These are phyloP conservation scores for Cyberlindnera xylosilytica DNA, from an alignment of 805 yeast species.

Conservation along the genomic window DNA sequence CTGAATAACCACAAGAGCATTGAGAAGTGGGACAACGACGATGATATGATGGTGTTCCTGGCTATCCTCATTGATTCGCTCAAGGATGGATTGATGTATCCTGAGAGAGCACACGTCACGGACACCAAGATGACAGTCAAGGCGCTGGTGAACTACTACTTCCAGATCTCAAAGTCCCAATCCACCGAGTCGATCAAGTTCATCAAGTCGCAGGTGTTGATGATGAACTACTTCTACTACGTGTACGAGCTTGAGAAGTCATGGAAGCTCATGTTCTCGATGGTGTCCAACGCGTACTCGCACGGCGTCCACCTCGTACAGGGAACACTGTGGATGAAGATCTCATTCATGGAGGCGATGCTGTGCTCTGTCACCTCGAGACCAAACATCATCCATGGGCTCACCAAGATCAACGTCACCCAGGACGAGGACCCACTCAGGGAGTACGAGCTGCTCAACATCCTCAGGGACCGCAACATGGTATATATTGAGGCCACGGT, in stretches of 20 bases:
- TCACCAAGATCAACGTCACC: conserved; percentile 6
- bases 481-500: conserved; percentile 14
- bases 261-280: conserved; percentile 23
- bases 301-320: conserved; percentile 21
- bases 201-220: conserved; percentile 20
- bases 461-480: conserved; percentile 20
- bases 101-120: conserved; percentile 1
- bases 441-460: conserved; percentile 18
- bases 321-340: conserved; percentile 22
- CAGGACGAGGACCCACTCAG: conserved; percentile 13
- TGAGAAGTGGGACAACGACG: conserved; percentile 18
- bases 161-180: conserved; percentile 19
- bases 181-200: conserved; percentile 13
- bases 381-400: conserved; percentile 18
- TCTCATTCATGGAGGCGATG: conserved; percentile 20
- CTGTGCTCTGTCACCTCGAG: conserved; percentile 19
- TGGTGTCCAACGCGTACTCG: conserved; percentile 22
- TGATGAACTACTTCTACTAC: conserved; percentile 21
- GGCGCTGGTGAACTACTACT: conserved; percentile 15
- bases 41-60: conserved; percentile 18
- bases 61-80: conserved; percentile 21
- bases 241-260: conserved; percentile 17
- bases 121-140: conserved; percentile 4
- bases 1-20: conserved; percentile 9
- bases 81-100: conserved; percentile 12